Percentiles rank a stretch among this genome's conserved stretches.
Evolutionary conservation across 345 rosid species (phyloP).

Genomic region (Lumnitzera littorea): DNA sequence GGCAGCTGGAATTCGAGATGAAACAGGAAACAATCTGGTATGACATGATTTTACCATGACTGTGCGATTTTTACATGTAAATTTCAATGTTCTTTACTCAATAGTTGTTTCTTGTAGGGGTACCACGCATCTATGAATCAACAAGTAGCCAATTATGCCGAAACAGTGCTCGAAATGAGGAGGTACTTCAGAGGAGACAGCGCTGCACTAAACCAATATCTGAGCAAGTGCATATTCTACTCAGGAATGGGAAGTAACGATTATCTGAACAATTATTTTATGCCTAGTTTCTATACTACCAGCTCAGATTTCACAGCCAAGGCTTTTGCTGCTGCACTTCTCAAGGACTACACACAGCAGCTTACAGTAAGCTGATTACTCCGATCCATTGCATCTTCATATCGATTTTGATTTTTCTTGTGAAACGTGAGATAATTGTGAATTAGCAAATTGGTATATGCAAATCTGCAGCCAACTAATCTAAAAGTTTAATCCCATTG

Average conservation of each 20-base stretch:
- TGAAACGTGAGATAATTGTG: too few relatives aligned
- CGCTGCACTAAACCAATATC: conserved; percentile 35
- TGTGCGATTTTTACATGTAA: neutral
- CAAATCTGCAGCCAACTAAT: too few relatives aligned
- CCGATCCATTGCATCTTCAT: neutral
- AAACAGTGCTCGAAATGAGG: conserved; percentile 44
- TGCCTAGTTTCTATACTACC: conserved; percentile 68
- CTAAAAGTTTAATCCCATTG: too few relatives aligned
- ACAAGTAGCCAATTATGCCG: conserved; percentile 40
- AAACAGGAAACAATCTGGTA: conserved; percentile 87
- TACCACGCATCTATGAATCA: conserved; percentile 70
- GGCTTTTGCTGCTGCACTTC: conserved; percentile 56
- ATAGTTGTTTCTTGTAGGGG: conserved; percentile 32
- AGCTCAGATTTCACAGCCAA: conserved; percentile 40
- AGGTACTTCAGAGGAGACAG: conserved; percentile 60
- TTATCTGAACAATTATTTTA: conserved; percentile 83
- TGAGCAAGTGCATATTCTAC: conserved; percentile 63
- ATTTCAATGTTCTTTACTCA: neutral
- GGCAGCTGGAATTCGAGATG: conserved; percentile 85
- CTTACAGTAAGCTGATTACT: conserved; percentile 34
- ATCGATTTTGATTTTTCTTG: too few relatives aligned
- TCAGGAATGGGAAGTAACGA: conserved; percentile 89
- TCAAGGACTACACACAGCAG: conserved; percentile 64
- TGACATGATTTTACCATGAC: neutral
- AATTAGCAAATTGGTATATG: too few relatives aligned